Conservation (phyloP, 2,329 filamentous ascomycete species). For the Microdochium bolleyi region DNA sequence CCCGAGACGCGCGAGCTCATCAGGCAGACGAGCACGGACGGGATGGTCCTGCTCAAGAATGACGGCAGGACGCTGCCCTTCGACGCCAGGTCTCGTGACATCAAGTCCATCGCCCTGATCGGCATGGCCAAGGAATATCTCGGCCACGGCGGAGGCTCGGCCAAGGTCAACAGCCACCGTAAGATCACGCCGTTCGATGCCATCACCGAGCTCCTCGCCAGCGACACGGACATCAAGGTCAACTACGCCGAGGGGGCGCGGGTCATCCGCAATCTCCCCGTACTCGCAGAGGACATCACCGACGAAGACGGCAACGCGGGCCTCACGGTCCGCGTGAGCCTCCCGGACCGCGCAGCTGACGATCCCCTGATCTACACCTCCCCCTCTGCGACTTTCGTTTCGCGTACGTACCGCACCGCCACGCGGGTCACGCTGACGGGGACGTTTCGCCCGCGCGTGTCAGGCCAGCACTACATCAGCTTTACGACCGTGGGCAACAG, state of each 20-base stretch:
- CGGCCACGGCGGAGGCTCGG: conserved; percentile 59
- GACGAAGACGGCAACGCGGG: neutral
- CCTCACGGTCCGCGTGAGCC: neutral
- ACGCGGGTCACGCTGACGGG: conserved; percentile 50
- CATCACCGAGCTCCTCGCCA: conserved; percentile 49
- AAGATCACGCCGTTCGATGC: conserved; percentile 67
- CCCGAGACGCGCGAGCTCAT: conserved; percentile 56
- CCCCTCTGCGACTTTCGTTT: conserved; percentile 51
- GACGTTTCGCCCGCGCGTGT: conserved; percentile 51
- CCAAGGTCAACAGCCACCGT: conserved; percentile 52
- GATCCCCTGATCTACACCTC: conserved; percentile 53
- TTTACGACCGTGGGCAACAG: conserved; percentile 38
- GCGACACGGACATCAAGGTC: neutral
- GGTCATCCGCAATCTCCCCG: neutral
- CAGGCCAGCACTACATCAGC: conserved; percentile 42
- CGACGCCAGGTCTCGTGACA: conserved; percentile 37
- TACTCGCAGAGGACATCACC: neutral
- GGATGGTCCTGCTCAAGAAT: conserved; percentile 69
- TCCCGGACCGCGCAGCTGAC: conserved; percentile 21
- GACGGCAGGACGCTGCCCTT: conserved; percentile 55
- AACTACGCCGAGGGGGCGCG: neutral
- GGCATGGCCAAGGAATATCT: conserved; percentile 50
- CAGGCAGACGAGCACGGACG: conserved; percentile 59
- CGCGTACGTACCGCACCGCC: conserved; percentile 48
- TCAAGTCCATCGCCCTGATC: conserved; percentile 45